Evolutionary conservation across 2,329 filamentous ascomycete species (phyloP), one percentile per base, ranked within the genome.

Genomic region (Aspergillus arachidicola): DNA sequence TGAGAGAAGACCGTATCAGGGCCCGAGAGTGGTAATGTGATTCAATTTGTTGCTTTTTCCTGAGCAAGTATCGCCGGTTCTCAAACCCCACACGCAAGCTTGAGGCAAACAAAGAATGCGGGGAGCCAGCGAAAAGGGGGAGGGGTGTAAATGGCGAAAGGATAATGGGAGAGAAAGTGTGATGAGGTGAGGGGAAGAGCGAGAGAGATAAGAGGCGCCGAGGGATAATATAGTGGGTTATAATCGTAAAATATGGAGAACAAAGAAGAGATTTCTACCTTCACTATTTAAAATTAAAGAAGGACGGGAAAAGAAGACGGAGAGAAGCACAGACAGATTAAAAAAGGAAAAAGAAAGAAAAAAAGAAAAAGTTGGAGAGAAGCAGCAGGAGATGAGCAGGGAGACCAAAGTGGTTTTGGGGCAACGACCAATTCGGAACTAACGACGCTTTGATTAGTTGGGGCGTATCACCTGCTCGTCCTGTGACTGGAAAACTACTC

Each of bases 81-180:
- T 12, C 48, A 63, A 59, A 59, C 69, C 70, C 67, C 68, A 63
- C 67, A 63, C 66, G 43, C 58, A 60, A 64, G 58, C 30, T 34
- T 45, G 30, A 59, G 45, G 26, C 45, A 59, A 51, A 61, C 26
- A 53, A 14, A 64, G 62, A 66, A 71, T 69, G 68, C 62, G 68
- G 68, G 64, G 68, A 64, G 60, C 32, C 41, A 56, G 55, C 53
- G 58, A 48, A 55, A 41, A 56, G 58, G 58, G 53, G 60, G 41
- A 62, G 56, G 56, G 57, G 59, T 26, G 51, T 50, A 43, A 51
- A 54, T 48, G 14, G 21, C 32, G 21, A 36, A 45, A 32, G 43
- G 12, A 19, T 43, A 16, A 11, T 23, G 14, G 34, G 23, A 45
- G 21, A 61, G 16, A 36, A 48, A n/a, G 30, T 56, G 30, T 28